Percentiles rank a stretch among this genome's conserved stretches.
These are phyloP conservation scores for Colletotrichum sp. DNA, from an alignment of 2,329 filamentous ascomycete species.

Conservation along the genomic window DNA sequence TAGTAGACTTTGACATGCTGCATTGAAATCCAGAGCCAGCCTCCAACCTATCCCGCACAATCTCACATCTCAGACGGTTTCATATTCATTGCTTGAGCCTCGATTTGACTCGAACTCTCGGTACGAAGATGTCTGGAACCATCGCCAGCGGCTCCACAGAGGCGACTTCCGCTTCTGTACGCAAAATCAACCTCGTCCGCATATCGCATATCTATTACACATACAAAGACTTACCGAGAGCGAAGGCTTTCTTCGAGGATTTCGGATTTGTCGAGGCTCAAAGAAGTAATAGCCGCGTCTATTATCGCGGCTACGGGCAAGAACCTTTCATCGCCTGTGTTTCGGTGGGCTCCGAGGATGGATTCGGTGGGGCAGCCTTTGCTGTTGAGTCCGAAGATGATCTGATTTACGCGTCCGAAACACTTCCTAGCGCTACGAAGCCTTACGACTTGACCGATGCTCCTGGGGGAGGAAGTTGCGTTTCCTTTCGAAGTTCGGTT, in stretches of 20 bases:
- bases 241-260: constrained; percentile 48
- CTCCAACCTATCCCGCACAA: background rate
- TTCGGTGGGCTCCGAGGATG: constrained; percentile 46
- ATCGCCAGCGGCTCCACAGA: background rate
- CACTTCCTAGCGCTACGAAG: constrained; percentile 50
- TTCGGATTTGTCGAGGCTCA: constrained; percentile 51
- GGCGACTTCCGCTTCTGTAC: background rate
- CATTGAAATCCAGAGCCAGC: background rate
- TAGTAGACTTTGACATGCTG: background rate
- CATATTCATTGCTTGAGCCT: background rate
- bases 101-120: background rate
- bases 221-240: constrained; percentile 46
- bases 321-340: constrained; percentile 66
- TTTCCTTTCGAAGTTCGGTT: constrained; percentile 57
- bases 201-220: constrained; percentile 53
- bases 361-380: constrained; percentile 63
- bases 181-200: constrained; percentile 39
- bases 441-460: constrained; percentile 54
- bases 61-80: background rate
- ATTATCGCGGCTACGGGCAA: constrained; percentile 65
- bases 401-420: constrained; percentile 52
- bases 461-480: constrained; percentile 57
- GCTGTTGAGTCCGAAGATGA: constrained; percentile 62
- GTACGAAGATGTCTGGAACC: background rate
- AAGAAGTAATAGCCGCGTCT: constrained; percentile 49